Percentiles rank a stretch among this genome's conserved stretches.
Evolutionary conservation across 768 basidiomycete species (phyloP).

Genomic region (Tylopilus balloui): DNA sequence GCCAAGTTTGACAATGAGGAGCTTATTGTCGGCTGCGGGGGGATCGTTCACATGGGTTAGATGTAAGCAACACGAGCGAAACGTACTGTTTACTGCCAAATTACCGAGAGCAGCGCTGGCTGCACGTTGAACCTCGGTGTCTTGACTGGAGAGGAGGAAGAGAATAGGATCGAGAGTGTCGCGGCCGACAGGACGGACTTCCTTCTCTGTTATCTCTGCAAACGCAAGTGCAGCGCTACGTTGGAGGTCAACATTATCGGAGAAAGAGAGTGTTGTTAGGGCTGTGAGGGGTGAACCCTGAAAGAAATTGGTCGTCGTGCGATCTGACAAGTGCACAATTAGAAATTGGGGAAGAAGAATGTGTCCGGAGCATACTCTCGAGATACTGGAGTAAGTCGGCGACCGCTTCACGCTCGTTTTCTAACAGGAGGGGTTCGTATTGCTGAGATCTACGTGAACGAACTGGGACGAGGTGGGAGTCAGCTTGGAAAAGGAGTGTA

Average conservation of each 20-base stretch:
- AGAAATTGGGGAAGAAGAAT: neutral
- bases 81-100: constrained; percentile 94
- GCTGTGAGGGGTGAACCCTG: constrained; percentile 87
- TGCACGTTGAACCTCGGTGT: constrained; percentile 97
- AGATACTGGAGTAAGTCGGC: constrained; percentile 96
- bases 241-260: constrained; percentile 98
- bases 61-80: constrained; percentile 16
- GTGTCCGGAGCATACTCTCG: constrained; percentile 66
- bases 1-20: constrained; percentile 96
- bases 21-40: constrained; percentile 88
- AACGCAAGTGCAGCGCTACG: constrained; percentile 97
- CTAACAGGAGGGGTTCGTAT: constrained; percentile 81
- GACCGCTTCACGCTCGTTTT: constrained; percentile 96
- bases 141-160: constrained; percentile 94
- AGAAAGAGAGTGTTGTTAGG: constrained; percentile 94
- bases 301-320: constrained; percentile 98
- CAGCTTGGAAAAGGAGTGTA: constrained; percentile 2
- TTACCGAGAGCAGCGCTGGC: constrained; percentile 97
- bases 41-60: constrained; percentile 8
- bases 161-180: constrained; percentile 98
- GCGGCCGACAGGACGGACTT: constrained; percentile 92
- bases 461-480: constrained; percentile 44
- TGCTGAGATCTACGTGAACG: constrained; percentile 78
- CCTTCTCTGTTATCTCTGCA: constrained; percentile 99
- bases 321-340: constrained; percentile 44